Evolutionary conservation across 2,329 filamentous ascomycete genomes (phyloP), one percentile per base, ranked within the genome.

Genomic region (Xylariales sp.): DNA sequence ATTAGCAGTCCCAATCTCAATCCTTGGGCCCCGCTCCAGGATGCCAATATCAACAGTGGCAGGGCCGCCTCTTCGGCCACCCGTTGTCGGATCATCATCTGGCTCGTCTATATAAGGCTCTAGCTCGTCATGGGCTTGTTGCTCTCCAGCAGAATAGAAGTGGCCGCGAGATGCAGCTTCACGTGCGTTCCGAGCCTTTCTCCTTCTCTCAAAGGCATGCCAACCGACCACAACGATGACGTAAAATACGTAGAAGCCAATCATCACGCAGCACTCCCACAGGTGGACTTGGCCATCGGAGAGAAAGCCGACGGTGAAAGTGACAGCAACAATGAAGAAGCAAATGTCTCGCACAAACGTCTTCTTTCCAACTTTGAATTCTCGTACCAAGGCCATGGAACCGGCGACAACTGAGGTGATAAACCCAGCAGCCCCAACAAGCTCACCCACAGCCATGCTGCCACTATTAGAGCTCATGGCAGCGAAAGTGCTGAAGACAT

Each of bases 401-500:
- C 93, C 93, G 4, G 91, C 89, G 24, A 98, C 93, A 14, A 98
- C 91, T 2, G 90, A 86, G 1, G 90, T 94, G 62, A 98, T 98
- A 66, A 98, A 98, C 48, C 88, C 82, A 24, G 93, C 93, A 9
- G 93, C 93, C 24, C 93, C 93, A 40, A 98, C 88, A 38, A 98
- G 73, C 67, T 98, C 93, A 33, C 93, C 93, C 29, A 98, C 82
- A 1, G 93, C 93, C 73, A 98, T 78, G 68, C 90, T 94, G n/a
- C 91, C 91, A 60, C 90, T 96, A 58, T 97, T 88, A 18, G 90
- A 95, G 56, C 83, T 84, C 88, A 98, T 97, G 52, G 93, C 94
- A 12, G 93, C 93, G 66, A 98, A 97, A 2, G 93, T 98, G 51
- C 90, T 96, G 64, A 98, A 98, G 33, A 98, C 90, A 64, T 98